phyloP scores from a whole-genome alignment of 306 rosid genomes.

The Inga leiocalycina region DNA sequence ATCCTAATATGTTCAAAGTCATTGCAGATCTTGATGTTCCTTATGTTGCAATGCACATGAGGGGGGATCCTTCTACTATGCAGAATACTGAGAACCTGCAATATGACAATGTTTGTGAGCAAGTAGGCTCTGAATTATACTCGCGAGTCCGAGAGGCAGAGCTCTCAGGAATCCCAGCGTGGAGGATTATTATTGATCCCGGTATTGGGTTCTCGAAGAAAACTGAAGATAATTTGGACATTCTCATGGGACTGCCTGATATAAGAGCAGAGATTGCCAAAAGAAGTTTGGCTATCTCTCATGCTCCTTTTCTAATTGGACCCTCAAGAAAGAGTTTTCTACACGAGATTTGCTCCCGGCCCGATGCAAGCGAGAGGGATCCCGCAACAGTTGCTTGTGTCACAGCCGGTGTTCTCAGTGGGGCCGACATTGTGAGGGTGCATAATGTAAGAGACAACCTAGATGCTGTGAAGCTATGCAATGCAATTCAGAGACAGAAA shows the following conservation, averaged over 20 bases:
- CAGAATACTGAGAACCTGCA: constrained; percentile 66
- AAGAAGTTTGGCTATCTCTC: constrained; percentile 70
- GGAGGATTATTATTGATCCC: constrained; percentile 87
- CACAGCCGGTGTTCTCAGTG: constrained; percentile 62
- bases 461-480: constrained; percentile 81
- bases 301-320: constrained; percentile 80
- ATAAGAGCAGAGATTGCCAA: constrained; percentile 63
- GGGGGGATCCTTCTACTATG: constrained; percentile 90
- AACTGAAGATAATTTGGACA: constrained; percentile 68
- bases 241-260: constrained; percentile 58
- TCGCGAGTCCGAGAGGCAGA: constrained; percentile 65
- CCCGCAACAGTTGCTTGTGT: constrained; percentile 82
- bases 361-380: constrained; percentile 66
- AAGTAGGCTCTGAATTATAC: constrained; percentile 72
- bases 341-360: constrained; percentile 63
- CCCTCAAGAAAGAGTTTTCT: constrained; percentile 87
- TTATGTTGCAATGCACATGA: constrained; percentile 92
- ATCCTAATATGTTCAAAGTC: constrained; percentile 68
- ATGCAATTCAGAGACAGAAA: constrained; percentile 63
- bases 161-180: constrained; percentile 78
- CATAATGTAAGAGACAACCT: constrained; percentile 79
- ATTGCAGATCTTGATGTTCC: constrained; percentile 87
- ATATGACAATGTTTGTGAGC: constrained; percentile 70
- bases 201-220: constrained; percentile 91
- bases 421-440: constrained; percentile 89